Evolutionary conservation across 2,329 filamentous ascomycete genomes (phyloP).

Genomic region (Endoconidiophora polonica): DNA sequence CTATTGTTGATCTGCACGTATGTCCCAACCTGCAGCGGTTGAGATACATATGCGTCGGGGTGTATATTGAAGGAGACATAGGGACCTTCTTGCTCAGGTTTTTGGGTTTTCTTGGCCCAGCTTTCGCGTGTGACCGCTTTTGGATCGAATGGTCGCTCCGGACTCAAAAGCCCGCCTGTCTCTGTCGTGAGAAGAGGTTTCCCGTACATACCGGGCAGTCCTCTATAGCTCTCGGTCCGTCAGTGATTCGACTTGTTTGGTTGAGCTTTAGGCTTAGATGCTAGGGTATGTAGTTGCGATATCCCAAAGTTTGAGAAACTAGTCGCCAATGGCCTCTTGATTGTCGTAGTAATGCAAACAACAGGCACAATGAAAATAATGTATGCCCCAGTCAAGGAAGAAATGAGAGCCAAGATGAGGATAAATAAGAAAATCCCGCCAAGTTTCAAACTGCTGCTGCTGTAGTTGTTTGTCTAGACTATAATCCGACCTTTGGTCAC

Average conservation of each 20-base stretch:
- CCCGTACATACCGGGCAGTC: background rate
- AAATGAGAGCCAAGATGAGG: too few species aligned
- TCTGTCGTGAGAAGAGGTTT: constrained; percentile 11
- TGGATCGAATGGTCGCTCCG: constrained; percentile 55
- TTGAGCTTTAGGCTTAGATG: background rate
- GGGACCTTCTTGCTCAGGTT: constrained; percentile 54
- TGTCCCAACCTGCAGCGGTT: constrained; percentile 40
- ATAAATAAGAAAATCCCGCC: too few species aligned
- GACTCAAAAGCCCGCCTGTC: constrained; percentile 21
- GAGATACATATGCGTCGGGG: constrained; percentile 58
- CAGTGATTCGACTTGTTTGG: background rate
- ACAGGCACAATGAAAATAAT: too few species aligned
- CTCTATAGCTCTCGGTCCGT: too few species aligned
- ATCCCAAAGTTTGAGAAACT: background rate
- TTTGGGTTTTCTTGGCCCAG: constrained; percentile 45
- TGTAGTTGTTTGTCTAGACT: too few species aligned
- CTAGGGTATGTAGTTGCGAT: background rate
- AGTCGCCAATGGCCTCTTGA: background rate
- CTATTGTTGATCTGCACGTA: constrained; percentile 50
- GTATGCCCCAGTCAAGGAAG: too few species aligned
- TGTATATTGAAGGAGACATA: constrained; percentile 71
- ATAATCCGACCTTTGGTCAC: too few species aligned
- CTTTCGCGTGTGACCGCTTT: constrained; percentile 72
- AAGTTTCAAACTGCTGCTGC: too few species aligned
- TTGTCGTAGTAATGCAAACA: too few species aligned